Evolutionary conservation across 2,329 filamentous ascomycete species (phyloP).

Genomic region (Achaetomium macrosporum): DNA sequence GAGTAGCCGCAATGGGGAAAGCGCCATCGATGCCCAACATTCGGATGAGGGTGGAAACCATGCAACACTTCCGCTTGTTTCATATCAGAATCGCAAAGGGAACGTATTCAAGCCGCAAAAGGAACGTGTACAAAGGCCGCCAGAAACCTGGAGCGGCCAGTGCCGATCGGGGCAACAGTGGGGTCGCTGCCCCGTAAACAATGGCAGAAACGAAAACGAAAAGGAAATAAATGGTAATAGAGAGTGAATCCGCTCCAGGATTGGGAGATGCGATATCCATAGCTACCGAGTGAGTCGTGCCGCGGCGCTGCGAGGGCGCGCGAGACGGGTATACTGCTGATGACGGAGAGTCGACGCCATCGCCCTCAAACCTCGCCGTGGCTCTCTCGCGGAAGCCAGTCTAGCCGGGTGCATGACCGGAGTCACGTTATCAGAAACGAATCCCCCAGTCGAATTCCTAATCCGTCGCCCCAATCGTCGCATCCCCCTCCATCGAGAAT

Average conservation of each 20-base stretch:
- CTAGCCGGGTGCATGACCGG: not conserved
- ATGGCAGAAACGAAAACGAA: not conserved
- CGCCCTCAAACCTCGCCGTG: too few relatives aligned
- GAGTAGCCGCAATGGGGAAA: not conserved
- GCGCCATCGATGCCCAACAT: constrained; percentile 11
- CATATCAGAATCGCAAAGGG: not conserved
- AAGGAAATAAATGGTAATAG: too few relatives aligned
- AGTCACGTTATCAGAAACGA: not conserved
- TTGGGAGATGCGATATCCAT: too few relatives aligned
- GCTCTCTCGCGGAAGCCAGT: too few relatives aligned
- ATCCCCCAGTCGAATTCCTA: constrained; percentile 29
- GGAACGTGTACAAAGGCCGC: constrained; percentile 11
- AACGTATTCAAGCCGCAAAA: constrained; percentile 1
- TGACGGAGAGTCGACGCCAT: too few relatives aligned
- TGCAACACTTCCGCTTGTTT: constrained; percentile 9
- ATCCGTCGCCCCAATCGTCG: constrained; percentile 53
- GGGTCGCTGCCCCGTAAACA: not conserved
- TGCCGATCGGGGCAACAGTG: constrained; percentile 2
- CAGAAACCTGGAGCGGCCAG: constrained; percentile 1
- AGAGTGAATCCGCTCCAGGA: too few relatives aligned
- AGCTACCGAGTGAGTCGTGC: too few relatives aligned
- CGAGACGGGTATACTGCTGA: too few relatives aligned
- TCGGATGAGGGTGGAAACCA: constrained; percentile 8
- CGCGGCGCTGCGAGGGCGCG: too few relatives aligned
- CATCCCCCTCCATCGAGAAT: constrained; percentile 51